Evolutionary conservation across 805 yeast genomes (phyloP).

Genomic region (Cyberlindnera mrakii): DNA sequence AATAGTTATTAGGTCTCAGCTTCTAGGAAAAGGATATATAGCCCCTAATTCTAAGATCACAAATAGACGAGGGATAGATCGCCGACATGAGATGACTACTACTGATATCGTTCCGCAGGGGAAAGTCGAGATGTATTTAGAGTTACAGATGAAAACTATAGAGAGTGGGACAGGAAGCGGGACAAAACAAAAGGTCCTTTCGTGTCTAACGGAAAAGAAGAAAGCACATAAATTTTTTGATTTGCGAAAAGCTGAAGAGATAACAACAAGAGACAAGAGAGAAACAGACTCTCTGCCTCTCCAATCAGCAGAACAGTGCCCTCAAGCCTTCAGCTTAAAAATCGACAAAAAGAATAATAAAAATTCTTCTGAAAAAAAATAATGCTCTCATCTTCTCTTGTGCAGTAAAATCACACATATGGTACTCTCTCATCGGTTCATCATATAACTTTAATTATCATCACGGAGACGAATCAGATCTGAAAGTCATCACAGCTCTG

Average conservation of each 20-base stretch:
- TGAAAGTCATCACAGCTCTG: conserved; percentile 1
- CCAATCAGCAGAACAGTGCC: no score
- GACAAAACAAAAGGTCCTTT: conserved; percentile 1
- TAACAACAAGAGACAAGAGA: background rate
- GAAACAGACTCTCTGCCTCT: background rate
- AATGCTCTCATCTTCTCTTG: conserved; percentile 2
- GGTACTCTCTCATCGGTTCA: conserved; percentile 1
- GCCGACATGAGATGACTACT: background rate
- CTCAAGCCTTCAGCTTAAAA: background rate
- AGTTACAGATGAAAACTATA: conserved; percentile 2
- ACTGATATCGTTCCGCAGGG: conserved; percentile 3
- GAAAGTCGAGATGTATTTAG: conserved; percentile 2
- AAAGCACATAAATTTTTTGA: background rate
- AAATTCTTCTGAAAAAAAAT: background rate
- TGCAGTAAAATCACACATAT: background rate
- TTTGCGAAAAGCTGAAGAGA: background rate
- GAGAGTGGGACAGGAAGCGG: conserved; percentile 2
- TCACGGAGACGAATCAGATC: conserved; percentile 3
- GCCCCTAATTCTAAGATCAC: background rate
- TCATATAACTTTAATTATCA: conserved; percentile 3
- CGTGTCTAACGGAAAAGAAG: background rate
- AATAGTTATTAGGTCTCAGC: background rate
- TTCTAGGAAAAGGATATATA: background rate
- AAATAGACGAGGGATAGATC: background rate
- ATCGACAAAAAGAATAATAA: background rate